Conservation (phyloP, 768 basidiomycete species). For the Solioccasus polychromus region DNA sequence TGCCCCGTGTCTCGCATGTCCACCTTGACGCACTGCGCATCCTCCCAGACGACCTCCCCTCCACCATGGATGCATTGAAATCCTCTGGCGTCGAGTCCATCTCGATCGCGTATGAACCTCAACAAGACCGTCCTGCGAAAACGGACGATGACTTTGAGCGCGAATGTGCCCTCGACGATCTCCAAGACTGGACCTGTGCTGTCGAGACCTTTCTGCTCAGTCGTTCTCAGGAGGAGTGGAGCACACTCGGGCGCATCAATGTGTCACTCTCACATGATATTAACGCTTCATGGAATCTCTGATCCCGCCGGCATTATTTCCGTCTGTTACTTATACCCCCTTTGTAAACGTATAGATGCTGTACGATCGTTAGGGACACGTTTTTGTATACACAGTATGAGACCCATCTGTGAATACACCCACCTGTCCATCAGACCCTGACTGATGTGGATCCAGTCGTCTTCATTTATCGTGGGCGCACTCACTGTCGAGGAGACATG, state of each 20-base stretch:
- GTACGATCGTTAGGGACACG: no score
- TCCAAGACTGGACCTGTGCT: slow-evolving; percentile 25
- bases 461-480: no score
- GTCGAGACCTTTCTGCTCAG: slow-evolving; percentile 18
- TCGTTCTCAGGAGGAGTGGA: slow-evolving; percentile 18
- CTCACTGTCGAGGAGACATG: no score
- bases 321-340: no score
- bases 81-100: slow-evolving; percentile 20
- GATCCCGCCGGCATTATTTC: neutral
- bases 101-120: slow-evolving; percentile 20
- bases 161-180: slow-evolving; percentile 32
- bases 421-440: no score
- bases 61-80: slow-evolving; percentile 19
- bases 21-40: slow-evolving; percentile 28
- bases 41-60: slow-evolving; percentile 18
- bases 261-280: slow-evolving; percentile 18
- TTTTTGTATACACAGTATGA: no score
- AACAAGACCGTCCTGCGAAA: slow-evolving; percentile 4
- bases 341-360: no score
- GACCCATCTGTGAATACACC: no score
- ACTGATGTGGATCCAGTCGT: no score
- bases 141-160: slow-evolving; percentile 24
- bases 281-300: slow-evolving; percentile 23
- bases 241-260: slow-evolving; percentile 12
- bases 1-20: slow-evolving; percentile 15